A percentile compares a stretch with the other conserved stretches of the same genome.
Conservation (phyloP, 2,329 filamentous ascomycete species). For the Alternaria longipes region DNA sequence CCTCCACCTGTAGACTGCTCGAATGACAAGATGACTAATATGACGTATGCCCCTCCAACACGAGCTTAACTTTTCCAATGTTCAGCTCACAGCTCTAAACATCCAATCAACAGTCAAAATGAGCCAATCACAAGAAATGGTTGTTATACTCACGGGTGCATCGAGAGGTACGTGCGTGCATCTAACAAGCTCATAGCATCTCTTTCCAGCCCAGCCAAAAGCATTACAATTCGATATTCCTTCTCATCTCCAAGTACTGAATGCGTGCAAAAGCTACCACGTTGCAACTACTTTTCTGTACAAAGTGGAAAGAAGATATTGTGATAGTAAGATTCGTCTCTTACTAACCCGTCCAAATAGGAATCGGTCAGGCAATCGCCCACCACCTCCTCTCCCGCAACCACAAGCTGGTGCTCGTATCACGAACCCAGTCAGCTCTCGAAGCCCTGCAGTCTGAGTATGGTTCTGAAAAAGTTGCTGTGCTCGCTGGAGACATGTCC, state of each 20-base stretch:
- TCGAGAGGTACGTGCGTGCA: slow-evolving; percentile 61
- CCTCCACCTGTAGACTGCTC: background rate
- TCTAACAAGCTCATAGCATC: background rate
- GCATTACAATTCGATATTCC: background rate
- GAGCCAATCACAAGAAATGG: slow-evolving; percentile 49
- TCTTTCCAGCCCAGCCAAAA: background rate
- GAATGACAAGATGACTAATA: slow-evolving; percentile 20
- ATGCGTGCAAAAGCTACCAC: background rate
- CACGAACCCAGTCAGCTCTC: slow-evolving; percentile 65
- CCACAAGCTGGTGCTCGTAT: slow-evolving; percentile 67
- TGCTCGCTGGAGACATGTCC: slow-evolving; percentile 66
- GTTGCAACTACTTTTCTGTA: background rate
- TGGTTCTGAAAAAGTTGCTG: slow-evolving; percentile 62
- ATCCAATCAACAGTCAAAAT: slow-evolving; percentile 23
- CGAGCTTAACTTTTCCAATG: slow-evolving; percentile 1
- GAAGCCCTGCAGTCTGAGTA: slow-evolving; percentile 58
- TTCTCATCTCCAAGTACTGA: background rate
- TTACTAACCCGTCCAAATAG: slow-evolving; percentile 43
- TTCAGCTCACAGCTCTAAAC: background rate
- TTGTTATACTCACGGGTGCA: slow-evolving; percentile 67
- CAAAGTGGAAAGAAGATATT: background rate
- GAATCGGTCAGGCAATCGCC: slow-evolving; percentile 69
- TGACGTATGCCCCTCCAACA: slow-evolving; percentile 15
- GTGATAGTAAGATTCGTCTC: background rate
- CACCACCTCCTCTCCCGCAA: slow-evolving; percentile 65